A percentile compares a stretch with the other conserved stretches of the same genome.
Conservation (phyloP, 164 flowering plant species). For the Magnolia sinica region DNA sequence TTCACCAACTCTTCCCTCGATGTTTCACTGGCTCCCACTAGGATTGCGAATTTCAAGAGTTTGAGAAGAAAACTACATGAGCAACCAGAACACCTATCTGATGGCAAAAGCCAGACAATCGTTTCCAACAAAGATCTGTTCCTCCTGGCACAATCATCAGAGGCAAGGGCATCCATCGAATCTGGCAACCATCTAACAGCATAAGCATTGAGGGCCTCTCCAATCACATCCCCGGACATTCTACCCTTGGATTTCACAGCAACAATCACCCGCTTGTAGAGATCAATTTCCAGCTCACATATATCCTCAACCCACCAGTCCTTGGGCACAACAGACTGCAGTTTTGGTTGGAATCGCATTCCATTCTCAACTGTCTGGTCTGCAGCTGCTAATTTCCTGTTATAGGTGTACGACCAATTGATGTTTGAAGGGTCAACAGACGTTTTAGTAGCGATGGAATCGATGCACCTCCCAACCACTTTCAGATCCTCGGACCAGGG, state of each 20-base stretch:
- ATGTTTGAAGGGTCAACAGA: constrained; percentile 69
- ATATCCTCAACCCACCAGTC: constrained; percentile 98
- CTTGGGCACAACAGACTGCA: constrained; percentile 47
- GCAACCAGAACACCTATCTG: constrained; percentile 52
- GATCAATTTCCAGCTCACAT: constrained; percentile 79
- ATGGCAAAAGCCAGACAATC: constrained; percentile 61
- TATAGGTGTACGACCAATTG: constrained; percentile 78
- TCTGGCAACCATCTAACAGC: constrained; percentile 82
- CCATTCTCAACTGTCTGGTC: constrained; percentile 37
- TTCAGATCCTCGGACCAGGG: constrained; percentile 84
- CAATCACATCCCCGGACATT: constrained; percentile 66
- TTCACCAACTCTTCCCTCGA: constrained; percentile 54
- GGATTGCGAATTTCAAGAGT: constrained; percentile 60
- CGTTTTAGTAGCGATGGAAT: constrained; percentile 81
- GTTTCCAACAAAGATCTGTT: constrained; percentile 66
- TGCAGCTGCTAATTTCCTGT: constrained; percentile 41
- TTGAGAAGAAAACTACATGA: constrained; percentile 81
- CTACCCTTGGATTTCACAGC: constrained; percentile 77
- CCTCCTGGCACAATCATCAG: constrained; percentile 44
- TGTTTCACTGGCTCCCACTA: constrained; percentile 62
- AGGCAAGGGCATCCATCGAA: constrained; percentile 42
- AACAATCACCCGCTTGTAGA: constrained; percentile 68
- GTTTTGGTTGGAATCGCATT: constrained; percentile 26
- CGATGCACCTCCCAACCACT: constrained; percentile 77
- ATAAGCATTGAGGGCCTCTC: constrained; percentile 70